Evolutionary conservation across 176 grass and related monocot species (phyloP), one percentile per base, ranked within the genome.

Genomic region (Oryza coarctata): DNA sequence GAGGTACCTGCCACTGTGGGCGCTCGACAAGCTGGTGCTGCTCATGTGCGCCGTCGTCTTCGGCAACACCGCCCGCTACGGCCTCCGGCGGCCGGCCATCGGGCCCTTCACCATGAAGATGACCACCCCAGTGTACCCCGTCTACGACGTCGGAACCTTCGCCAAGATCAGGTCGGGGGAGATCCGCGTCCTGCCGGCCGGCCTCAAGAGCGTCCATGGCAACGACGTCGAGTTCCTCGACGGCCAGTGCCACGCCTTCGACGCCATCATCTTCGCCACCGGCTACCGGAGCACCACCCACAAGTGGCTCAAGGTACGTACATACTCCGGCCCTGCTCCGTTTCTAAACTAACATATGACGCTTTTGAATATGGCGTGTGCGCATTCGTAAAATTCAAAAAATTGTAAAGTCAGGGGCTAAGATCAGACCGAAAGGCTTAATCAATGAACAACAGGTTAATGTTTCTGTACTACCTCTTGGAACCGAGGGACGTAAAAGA

Each of bases 241-340:
- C 73, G 83, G 92, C 14, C 80, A 80, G 36, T 45, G n/a, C 18
- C 17, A 90, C 45, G 78, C 73, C 12, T 97, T 90, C 36, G 94
- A 97, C 60, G 87, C 83, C 28, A 88, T 97, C 49, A 77, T 97
- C 82, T 81, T 97, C 32, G 92, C 94, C 22, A 97, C 92, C 17
- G 92, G 94, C 0, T 97, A 94, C 49, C 82, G 87, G 49, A 92
- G 89, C 82, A 88, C 86, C 26, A 83, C 79, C 7, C 69, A 62
- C 7, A 31, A 80, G 6, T 94, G 94, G 94, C 89, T 97, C 18
- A 86, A 90, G 94, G 94, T 94, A 85, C 22, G 25, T 9, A 11
- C 7, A 4, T 8, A 9, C 26, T n/a, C n/a, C n/a, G n/a, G n/a
- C n/a, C n/a, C n/a, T n/a, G n/a, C n/a, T n/a, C n/a, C n/a, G n/a